Percentiles rank a stretch among this genome's conserved stretches.
Conservation (phyloP, 2,329 filamentous ascomycete genomes). For the Sporothrix euskadiensis region DNA sequence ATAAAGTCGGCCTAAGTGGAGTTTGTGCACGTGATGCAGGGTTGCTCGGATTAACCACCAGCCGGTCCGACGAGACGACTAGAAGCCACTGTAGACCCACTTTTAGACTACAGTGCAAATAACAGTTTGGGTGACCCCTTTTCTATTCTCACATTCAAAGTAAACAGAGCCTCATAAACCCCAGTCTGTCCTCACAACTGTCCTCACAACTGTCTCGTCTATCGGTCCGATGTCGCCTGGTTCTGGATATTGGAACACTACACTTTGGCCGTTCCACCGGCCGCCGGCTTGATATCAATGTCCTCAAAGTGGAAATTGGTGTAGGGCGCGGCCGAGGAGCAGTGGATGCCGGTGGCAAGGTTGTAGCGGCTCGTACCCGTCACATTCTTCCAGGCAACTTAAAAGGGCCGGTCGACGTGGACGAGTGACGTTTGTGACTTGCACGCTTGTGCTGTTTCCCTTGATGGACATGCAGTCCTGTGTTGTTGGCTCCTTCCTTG, state of each 20-base stretch:
- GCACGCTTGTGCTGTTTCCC: constrained; percentile 45
- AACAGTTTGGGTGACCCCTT: neutral
- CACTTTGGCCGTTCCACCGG: constrained; percentile 44
- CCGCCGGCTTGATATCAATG: constrained; percentile 48
- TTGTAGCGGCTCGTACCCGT: constrained; percentile 52
- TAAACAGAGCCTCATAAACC: neutral
- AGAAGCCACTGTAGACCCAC: neutral
- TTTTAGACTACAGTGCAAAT: neutral
- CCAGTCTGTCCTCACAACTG: neutral
- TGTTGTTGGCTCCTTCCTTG: neutral
- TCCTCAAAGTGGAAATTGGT: constrained; percentile 48
- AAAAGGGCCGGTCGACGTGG: constrained; percentile 52
- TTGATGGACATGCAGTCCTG: constrained; percentile 47
- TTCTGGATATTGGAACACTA: constrained; percentile 48
- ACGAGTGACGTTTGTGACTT: constrained; percentile 43
- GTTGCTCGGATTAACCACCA: constrained; percentile 18
- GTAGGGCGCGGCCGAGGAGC: constrained; percentile 46
- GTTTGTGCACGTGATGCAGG: constrained; percentile 25
- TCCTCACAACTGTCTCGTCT: constrained; percentile 20
- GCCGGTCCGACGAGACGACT: constrained; percentile 10
- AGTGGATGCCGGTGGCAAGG: constrained; percentile 50
- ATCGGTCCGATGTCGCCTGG: constrained; percentile 37
- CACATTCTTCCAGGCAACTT: constrained; percentile 53
- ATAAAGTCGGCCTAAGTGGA: neutral
- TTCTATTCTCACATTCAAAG: neutral